phyloP scores from a whole-genome alignment of 306 rosid genomes.

The Echinosophora koreensis region DNA sequence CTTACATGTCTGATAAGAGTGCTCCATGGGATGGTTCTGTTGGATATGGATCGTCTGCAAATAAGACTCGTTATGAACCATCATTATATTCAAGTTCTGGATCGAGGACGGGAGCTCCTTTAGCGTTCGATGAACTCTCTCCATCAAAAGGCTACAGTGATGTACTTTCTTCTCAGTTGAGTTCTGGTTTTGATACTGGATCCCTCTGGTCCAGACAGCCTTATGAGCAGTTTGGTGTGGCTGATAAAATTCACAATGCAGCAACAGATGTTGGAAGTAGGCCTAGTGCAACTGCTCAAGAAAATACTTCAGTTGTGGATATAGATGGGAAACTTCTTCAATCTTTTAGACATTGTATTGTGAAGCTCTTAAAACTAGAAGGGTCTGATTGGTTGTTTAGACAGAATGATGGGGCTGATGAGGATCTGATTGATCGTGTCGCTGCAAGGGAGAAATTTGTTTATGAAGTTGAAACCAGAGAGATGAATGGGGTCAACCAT shows the following conservation, averaged over 20 bases:
- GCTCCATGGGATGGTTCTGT: conserved; percentile 62
- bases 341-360: conserved; percentile 80
- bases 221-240: conserved; percentile 89
- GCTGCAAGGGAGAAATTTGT: conserved; percentile 88
- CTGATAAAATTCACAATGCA: conserved; percentile 55
- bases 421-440: conserved; percentile 87
- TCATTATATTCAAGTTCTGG: conserved; percentile 56
- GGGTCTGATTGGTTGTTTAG: conserved; percentile 94
- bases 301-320: conserved; percentile 62
- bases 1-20: conserved; percentile 58
- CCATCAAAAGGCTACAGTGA: conserved; percentile 62
- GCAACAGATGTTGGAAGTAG: conserved; percentile 56
- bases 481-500: conserved; percentile 54
- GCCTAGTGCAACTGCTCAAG: conserved; percentile 57
- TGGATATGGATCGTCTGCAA: conserved; percentile 63
- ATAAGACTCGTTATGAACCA: conserved; percentile 55
- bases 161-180: conserved; percentile 65
- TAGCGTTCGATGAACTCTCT: conserved; percentile 82
- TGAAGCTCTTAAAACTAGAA: conserved; percentile 83
- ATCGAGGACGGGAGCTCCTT: conserved; percentile 63
- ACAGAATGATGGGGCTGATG: conserved; percentile 91
- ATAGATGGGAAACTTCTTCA: conserved; percentile 82
- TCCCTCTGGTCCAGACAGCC: conserved; percentile 96
- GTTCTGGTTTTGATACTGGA: conserved; percentile 65
- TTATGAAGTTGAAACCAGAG: conserved; percentile 80